phyloP scores from a whole-genome alignment of 371 early-diverging fungal genomes.

The Mucor racemosus region DNA sequence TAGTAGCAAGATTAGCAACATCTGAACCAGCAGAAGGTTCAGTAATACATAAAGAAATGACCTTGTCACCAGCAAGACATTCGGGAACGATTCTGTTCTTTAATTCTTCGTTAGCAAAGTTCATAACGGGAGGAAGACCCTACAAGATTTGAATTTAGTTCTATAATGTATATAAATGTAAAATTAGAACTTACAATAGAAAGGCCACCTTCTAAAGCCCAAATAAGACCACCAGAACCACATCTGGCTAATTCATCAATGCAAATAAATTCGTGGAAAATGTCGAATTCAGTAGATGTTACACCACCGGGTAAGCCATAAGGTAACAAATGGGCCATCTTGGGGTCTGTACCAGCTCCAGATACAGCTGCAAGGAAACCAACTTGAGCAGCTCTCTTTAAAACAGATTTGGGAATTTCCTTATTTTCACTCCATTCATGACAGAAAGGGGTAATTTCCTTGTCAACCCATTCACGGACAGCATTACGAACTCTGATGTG shows the following conservation, averaged over 20 bases:
- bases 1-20: constrained; percentile 78
- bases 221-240: constrained; percentile 85
- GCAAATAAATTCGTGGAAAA: constrained; percentile 80
- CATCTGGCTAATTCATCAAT: constrained; percentile 84
- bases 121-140: constrained; percentile 83
- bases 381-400: constrained; percentile 60
- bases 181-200: constrained; percentile 41
- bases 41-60: constrained; percentile 79
- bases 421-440: constrained; percentile 75
- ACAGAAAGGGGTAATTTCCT: constrained; percentile 64
- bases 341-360: background rate
- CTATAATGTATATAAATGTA: background rate
- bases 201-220: constrained; percentile 81
- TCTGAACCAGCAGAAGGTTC: constrained; percentile 78
- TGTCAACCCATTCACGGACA: constrained; percentile 63
- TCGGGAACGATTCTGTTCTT: constrained; percentile 72
- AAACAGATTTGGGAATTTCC: constrained; percentile 56
- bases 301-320: constrained; percentile 50
- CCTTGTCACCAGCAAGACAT: constrained; percentile 75
- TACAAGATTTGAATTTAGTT: background rate
- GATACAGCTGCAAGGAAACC: constrained; percentile 56
- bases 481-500: constrained; percentile 58
- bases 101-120: constrained; percentile 74
- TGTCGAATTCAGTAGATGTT: constrained; percentile 65
- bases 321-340: background rate